Conservation (phyloP, 306 rosid species). For the Hylodesmum podocarpum region DNA sequence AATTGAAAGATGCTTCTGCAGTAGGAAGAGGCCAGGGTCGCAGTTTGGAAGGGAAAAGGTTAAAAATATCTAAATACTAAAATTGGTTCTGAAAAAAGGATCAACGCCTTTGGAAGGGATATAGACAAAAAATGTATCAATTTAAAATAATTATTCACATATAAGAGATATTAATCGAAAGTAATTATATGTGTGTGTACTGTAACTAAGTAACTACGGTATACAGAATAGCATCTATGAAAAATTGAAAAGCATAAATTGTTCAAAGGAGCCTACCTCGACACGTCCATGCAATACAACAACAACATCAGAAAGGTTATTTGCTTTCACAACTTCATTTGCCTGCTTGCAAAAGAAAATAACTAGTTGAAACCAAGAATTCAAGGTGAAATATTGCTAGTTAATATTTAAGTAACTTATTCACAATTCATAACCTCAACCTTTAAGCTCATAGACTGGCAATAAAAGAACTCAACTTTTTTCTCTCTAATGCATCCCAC, state of each 20-base stretch:
- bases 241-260: slow-evolving; percentile 7
- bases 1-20: neutral
- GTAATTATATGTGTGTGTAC: neutral
- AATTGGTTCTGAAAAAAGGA: neutral
- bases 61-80: neutral
- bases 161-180: neutral
- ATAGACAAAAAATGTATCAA: neutral
- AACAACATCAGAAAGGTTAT: slow-evolving; percentile 75
- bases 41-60: neutral
- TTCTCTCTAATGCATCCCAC: neutral
- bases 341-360: slow-evolving; percentile 63
- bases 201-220: neutral
- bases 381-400: slow-evolving; percentile 11
- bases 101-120: neutral
- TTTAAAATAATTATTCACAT: neutral
- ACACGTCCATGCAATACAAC: slow-evolving; percentile 92
- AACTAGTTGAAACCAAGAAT: slow-evolving; percentile 28
- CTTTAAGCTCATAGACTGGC: neutral
- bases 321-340: slow-evolving; percentile 90
- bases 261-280: slow-evolving; percentile 67
- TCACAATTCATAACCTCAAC: slow-evolving; percentile 16
- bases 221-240: neutral
- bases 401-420: neutral
- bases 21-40: neutral
- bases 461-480: neutral